Evolutionary conservation across 202 grass and related monocot genomes (phyloP), one percentile per base, ranked within the genome.

Genomic region (Dendrocalamus latiflorus): DNA sequence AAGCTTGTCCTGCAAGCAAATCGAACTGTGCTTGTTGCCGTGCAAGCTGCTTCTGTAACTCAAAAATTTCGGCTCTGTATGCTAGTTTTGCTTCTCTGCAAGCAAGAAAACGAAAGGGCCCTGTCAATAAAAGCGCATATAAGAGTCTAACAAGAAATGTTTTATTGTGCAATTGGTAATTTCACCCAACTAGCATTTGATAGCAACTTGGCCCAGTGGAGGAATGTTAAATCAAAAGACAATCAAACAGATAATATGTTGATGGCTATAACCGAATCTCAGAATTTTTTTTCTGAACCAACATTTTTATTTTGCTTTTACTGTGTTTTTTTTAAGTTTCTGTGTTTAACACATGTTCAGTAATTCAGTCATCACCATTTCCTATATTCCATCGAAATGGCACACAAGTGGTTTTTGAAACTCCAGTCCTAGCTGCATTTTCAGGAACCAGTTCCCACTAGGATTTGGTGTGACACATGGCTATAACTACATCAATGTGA

Each of bases 1-100:
- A 95, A 87, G 96, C 96, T 87, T 98, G 96, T 42, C 90, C 86
- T 76, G 93, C 87, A 87, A 98, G 93, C 85, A 98, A 68, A 79
- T 98, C 93, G 38, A 93, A 98, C 72, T 95, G 91, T 75, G 89
- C 82, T 81, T 95, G 96, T 67, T 98, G 93, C 12, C 87, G 80
- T 54, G 88, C 80, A 71, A 98, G 81, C 72, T 95, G 96, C 83
- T 90, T 98, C 81, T 95, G 93, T 77, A 98, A 98, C 80, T 98
- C 89, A 86, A 91, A 78, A 81, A 90, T 91, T 85, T 95, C 96
- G 3, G 90, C 85, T 84, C 92, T 92, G 59, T 91, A 95, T 81
- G 93, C 93, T 80, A 93, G 48, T 85, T 98, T 98, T 85, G 91
- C 87, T 92, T 95, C 96, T 55, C 96, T 98, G 76, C 51, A 80